Evolutionary conservation across 1,284 basidiomycete species (phyloP).

Genomic region (Pseudozyma sp.): DNA sequence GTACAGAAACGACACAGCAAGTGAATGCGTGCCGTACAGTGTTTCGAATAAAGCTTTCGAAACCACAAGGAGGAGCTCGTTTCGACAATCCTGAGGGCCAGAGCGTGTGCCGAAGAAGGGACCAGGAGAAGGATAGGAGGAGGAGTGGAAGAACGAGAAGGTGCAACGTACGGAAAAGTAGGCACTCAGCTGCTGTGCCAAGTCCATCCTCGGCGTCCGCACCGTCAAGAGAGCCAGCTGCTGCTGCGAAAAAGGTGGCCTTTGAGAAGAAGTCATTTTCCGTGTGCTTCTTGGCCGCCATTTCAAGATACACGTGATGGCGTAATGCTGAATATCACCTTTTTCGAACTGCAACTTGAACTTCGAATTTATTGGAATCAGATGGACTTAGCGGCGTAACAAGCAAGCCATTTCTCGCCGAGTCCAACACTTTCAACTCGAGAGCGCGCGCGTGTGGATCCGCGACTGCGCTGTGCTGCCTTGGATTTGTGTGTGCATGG

Average conservation of each 20-base stretch:
- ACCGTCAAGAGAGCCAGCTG: neutral
- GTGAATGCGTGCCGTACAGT: constrained; percentile 21
- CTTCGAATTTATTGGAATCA: too few relatives aligned
- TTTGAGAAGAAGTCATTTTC: constrained; percentile 1
- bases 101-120: neutral
- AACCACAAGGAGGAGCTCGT: neutral
- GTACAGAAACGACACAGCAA: constrained; percentile 12
- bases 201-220: too few relatives aligned
- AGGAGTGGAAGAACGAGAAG: neutral
- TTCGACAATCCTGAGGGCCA: neutral
- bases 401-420: neutral
- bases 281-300: neutral
- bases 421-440: constrained; percentile 7
- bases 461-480: constrained; percentile 6
- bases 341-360: neutral
- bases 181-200: neutral
- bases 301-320: constrained; percentile 12
- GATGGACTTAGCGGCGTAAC: constrained; percentile 1
- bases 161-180: neutral
- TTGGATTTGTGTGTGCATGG: neutral
- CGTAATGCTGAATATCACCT: neutral
- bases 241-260: neutral
- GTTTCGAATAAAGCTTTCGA: neutral
- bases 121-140: neutral
- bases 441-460: constrained; percentile 3